Percentiles rank a stretch among this genome's conserved stretches.
Evolutionary conservation across 2,329 filamentous ascomycete genomes (phyloP).

Genomic region (Fusarium pseudocircinatum): DNA sequence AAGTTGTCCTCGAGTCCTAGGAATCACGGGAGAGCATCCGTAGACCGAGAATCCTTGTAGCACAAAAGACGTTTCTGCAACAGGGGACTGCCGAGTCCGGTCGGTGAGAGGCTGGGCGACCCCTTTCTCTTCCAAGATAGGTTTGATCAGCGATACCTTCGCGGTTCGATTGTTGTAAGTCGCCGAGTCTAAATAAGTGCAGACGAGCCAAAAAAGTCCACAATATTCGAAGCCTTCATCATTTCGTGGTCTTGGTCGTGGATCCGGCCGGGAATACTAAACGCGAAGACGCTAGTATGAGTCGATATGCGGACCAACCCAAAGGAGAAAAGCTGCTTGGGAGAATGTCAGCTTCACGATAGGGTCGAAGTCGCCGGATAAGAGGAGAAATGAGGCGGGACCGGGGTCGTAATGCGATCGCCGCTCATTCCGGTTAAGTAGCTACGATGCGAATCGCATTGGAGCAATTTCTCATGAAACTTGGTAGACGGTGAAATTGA

Average conservation of each 20-base stretch:
- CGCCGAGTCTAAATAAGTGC: constrained; percentile 8
- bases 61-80: neutral
- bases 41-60: constrained; percentile 1
- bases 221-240: neutral
- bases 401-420: constrained; percentile 10
- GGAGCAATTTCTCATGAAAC: constrained; percentile 39
- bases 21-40: neutral
- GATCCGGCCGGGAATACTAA: constrained; percentile 9
- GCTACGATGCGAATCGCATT: neutral
- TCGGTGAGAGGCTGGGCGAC: neutral
- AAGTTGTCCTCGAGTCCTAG: neutral
- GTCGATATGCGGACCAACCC: constrained; percentile 19
- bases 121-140: neutral
- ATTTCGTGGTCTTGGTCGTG: constrained; percentile 19
- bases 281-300: constrained; percentile 30
- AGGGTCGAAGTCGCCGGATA: constrained; percentile 12
- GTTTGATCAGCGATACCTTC: neutral
- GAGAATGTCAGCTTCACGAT: constrained; percentile 26
- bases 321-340: constrained; percentile 25
- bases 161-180: neutral
- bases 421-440: constrained; percentile 8
- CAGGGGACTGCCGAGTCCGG: neutral
- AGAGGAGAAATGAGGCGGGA: constrained; percentile 26
- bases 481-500: constrained; percentile 51
- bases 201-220: neutral